Conservation (phyloP, 192 early-diverging fungal genomes). For the Thoreauomyces humboldtii region DNA sequence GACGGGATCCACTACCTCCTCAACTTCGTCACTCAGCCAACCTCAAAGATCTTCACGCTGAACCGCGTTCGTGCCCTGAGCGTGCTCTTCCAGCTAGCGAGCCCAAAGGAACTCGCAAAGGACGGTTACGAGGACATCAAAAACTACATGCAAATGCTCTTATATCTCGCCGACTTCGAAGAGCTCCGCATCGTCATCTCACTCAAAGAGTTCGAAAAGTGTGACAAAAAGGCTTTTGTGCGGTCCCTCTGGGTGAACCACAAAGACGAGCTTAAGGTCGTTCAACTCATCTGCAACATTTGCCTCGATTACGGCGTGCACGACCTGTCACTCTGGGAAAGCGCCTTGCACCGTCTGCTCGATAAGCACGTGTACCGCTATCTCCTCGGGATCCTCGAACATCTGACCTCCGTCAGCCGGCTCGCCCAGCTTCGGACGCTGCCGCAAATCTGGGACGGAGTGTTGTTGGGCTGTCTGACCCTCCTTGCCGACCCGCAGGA, state of each 20-base stretch:
- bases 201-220: conserved; percentile 56
- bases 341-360: conserved; percentile 51
- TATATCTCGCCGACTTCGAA: conserved; percentile 75
- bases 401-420: conserved; percentile 35
- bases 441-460: conserved; percentile 38
- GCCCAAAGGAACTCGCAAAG: conserved; percentile 42
- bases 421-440: conserved; percentile 31
- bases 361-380: conserved; percentile 42
- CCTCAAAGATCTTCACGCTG: conserved; percentile 45
- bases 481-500: conserved; percentile 16
- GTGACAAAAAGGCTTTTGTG: conserved; percentile 65
- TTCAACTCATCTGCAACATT: conserved; percentile 69
- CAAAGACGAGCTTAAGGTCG: conserved; percentile 52
- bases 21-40: conserved; percentile 47
- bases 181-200: conserved; percentile 59
- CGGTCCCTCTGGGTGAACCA: conserved; percentile 69
- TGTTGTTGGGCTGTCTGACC: conserved; percentile 29
- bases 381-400: conserved; percentile 49
- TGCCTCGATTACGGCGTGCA: conserved; percentile 68
- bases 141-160: conserved; percentile 56
- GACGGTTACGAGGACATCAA: conserved; percentile 21
- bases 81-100: conserved; percentile 55
- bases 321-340: conserved; percentile 61
- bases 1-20: conserved; percentile 44
- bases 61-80: conserved; percentile 58